These are phyloP conservation scores for Pseudogymnoascus sp. DNA, from an alignment of 2,329 filamentous ascomycete species.

Conservation along the genomic window DNA sequence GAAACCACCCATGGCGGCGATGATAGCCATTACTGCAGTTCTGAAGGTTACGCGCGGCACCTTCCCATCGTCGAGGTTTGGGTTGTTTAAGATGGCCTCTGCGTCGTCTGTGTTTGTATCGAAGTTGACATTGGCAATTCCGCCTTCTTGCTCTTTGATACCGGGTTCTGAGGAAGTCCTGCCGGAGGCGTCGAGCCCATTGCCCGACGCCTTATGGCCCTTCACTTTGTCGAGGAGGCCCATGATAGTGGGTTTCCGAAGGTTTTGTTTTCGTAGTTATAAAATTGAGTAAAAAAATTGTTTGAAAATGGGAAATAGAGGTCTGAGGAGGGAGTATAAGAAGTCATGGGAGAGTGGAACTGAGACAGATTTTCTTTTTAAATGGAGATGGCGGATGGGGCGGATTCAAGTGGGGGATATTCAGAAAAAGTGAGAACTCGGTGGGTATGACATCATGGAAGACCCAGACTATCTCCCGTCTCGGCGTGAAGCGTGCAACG, in stretches of 20 bases:
- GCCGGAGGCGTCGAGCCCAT: background rate
- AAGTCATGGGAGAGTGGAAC: constrained; percentile 1
- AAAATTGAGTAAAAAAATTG: background rate
- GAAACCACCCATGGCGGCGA: constrained; percentile 26
- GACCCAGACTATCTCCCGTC: background rate
- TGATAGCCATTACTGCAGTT: constrained; percentile 11
- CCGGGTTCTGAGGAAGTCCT: background rate
- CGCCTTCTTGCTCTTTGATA: background rate
- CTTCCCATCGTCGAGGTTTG: constrained; percentile 3
- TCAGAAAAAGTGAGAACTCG: constrained; percentile 5
- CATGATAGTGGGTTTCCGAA: constrained; percentile 1
- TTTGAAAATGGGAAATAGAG: background rate
- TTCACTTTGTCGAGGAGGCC: constrained; percentile 10
- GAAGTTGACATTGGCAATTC: background rate
- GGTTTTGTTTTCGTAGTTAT: background rate
- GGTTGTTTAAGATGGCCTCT: constrained; percentile 1
- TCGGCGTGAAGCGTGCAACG: background rate
- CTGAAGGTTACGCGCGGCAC: constrained; percentile 7
- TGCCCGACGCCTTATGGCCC: background rate
- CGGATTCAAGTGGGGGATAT: background rate
- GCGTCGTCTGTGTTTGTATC: background rate
- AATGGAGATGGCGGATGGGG: constrained; percentile 6
- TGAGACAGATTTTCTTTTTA: constrained; percentile 9
- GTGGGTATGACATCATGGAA: background rate
- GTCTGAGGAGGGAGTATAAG: background rate